Evolutionary conservation across 2,329 filamentous ascomycete species (phyloP).

Genomic region (Fusarium dimerum): DNA sequence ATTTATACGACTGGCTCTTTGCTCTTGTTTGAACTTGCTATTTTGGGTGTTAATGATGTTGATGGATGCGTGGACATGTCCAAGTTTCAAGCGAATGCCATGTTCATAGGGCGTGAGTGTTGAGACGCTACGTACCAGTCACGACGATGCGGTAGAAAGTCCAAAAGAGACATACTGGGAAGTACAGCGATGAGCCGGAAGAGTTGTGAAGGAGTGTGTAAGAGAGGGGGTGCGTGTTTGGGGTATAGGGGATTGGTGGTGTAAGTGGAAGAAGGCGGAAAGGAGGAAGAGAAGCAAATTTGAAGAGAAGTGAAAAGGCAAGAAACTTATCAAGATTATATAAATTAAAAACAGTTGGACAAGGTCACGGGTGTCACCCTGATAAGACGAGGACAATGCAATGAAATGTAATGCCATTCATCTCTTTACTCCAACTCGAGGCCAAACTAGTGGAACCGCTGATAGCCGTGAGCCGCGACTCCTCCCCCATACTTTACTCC

Average conservation of each 20-base stretch:
- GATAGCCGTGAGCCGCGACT: slow-evolving; percentile 14
- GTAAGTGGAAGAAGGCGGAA: too few species aligned
- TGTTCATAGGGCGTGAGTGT: not conserved
- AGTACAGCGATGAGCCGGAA: not conserved
- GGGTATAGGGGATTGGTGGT: too few species aligned
- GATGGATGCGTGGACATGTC: not conserved
- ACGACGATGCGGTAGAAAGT: slow-evolving; percentile 69
- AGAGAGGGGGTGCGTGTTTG: too few species aligned
- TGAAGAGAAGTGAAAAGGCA: too few species aligned
- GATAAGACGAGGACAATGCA: slow-evolving; percentile 3
- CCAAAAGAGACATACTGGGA: slow-evolving; percentile 42
- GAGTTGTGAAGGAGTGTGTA: not conserved
- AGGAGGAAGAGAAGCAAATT: too few species aligned
- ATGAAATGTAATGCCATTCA: slow-evolving; percentile 1
- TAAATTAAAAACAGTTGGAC: not conserved
- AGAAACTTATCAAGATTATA: not conserved
- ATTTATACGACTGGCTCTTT: slow-evolving; percentile 70
- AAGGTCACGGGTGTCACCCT: not conserved
- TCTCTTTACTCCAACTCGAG: slow-evolving; percentile 1
- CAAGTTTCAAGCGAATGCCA: too few species aligned
- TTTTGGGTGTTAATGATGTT: slow-evolving; percentile 26
- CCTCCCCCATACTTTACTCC: slow-evolving; percentile 11
- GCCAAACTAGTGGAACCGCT: slow-evolving; percentile 14
- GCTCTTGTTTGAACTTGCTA: slow-evolving; percentile 77
- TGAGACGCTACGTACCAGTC: slow-evolving; percentile 58